These are phyloP conservation scores for Xylaria curta DNA, from an alignment of 495 filamentous ascomycete species.

Conservation along the genomic window DNA sequence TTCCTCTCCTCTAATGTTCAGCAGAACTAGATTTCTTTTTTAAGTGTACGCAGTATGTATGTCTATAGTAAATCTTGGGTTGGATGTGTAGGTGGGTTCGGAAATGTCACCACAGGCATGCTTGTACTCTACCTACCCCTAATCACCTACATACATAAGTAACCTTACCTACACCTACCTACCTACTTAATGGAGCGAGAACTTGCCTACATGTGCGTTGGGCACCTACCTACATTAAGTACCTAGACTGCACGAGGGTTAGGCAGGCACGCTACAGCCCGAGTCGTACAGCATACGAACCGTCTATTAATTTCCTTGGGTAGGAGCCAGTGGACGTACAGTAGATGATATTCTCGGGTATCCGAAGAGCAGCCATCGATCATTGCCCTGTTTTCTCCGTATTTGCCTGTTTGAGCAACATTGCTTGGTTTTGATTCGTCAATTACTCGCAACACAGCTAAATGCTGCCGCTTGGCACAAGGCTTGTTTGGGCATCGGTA, in stretches of 20 bases:
- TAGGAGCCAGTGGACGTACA: neutral
- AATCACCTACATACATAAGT: neutral
- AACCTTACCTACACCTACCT: neutral
- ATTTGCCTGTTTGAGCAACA: slow-evolving; percentile 18
- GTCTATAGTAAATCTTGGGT: neutral
- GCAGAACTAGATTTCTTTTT: neutral
- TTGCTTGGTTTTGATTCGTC: slow-evolving; percentile 20
- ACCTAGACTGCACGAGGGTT: neutral
- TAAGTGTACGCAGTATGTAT: neutral
- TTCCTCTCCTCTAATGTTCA: neutral
- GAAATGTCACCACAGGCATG: neutral
- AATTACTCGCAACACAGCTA: neutral
- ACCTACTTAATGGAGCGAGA: neutral
- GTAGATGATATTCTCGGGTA: neutral
- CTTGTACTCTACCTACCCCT: neutral
- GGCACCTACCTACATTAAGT: neutral
- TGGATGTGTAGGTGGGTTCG: neutral
- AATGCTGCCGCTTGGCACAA: slow-evolving; percentile 18
- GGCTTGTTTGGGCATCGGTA: slow-evolving; percentile 20
- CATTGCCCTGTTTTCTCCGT: neutral
- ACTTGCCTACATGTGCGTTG: neutral
- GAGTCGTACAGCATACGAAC: neutral
- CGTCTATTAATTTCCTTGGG: neutral
- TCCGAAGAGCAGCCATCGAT: neutral
- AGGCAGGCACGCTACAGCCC: slow-evolving; percentile 2